Evolutionary conservation across 2,329 filamentous ascomycete genomes (phyloP), one percentile per base, ranked within the genome.

Genomic region (Beauveria scarabaeidicola): DNA sequence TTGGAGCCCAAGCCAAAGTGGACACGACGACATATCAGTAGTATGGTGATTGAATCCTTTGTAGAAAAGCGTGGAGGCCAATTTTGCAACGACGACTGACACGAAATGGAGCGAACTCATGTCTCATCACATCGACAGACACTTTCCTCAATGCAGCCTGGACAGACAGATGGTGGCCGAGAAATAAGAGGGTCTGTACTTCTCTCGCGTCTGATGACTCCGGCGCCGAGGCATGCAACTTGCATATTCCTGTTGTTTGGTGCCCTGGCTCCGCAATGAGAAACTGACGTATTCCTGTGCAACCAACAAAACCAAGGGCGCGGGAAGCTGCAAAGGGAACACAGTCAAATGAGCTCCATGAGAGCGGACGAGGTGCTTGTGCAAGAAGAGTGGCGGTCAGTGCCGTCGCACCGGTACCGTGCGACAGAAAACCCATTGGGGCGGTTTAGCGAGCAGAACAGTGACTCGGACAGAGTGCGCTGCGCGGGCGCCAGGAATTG

Each of bases 381-480:
- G 38, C n/a, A 48, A 23, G 15, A 40, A 43, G 58, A 60, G 58
- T 60, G 52, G 58, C 58, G 58, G 58, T 60, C 58, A 54, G 44
- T 36, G 43, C 58, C 58, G 58, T 60, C 58, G 58, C 58, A 59
- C 48, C 50, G 11, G 41, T 21, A 41, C 7, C 15, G n/a, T 58
- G 55, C 36, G 38, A 58, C 55, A n/a, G 55, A 7, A n/a, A 58
- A 23, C 25, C 55, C 32, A 52, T 58, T 36, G 25, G 25, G 47
- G 47, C 55, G 44, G 46, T 58, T 52, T 58, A 47, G 25, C 47
- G 43, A 56, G 52, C 7, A 27, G 38, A 36, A 15, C 10, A 23
- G 48, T 10, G 21, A 57, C 17, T 57, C 23, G 44, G n/a, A 19
- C 32, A 38, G 54, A 57, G 43, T 17, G 54, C 36, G 44, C 29